These are phyloP conservation scores for Hyaloraphidium curvatum DNA, from an alignment of 192 early-diverging fungal species.

Conservation along the genomic window DNA sequence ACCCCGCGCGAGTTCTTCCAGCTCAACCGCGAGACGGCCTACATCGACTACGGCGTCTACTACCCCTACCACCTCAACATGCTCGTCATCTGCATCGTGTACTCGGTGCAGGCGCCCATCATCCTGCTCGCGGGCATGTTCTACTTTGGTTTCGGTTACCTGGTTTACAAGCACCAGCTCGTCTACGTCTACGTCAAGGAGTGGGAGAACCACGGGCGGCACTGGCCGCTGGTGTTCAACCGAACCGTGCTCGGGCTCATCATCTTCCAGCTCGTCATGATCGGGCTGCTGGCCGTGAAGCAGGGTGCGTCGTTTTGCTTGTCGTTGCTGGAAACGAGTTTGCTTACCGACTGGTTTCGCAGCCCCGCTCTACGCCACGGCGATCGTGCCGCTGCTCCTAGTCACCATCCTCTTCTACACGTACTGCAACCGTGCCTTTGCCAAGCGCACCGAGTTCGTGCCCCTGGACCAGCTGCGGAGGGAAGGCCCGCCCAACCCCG, in stretches of 20 bases:
- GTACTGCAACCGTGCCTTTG: constrained; percentile 18
- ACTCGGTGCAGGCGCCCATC: constrained; percentile 20
- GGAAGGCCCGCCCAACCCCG: neutral
- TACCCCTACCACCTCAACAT: constrained; percentile 28
- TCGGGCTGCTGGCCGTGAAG: constrained; percentile 17
- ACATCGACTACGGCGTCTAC: constrained; percentile 22
- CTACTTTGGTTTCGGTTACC: constrained; percentile 22
- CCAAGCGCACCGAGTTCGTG: constrained; percentile 9
- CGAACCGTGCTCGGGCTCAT: constrained; percentile 19
- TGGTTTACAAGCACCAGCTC: constrained; percentile 27
- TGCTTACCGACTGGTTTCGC: neutral
- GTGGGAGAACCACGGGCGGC: constrained; percentile 24
- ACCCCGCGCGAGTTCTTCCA: constrained; percentile 27
- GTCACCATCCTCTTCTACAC: constrained; percentile 16
- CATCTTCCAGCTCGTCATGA: constrained; percentile 19
- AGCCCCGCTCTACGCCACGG: constrained; percentile 8
- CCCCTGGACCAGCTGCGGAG: constrained; percentile 12
- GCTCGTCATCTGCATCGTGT: constrained; percentile 18
- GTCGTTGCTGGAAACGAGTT: neutral
- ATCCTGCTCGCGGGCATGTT: constrained; percentile 22
- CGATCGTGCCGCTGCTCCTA: constrained; percentile 11
- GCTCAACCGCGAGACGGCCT: constrained; percentile 15
- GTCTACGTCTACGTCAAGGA: constrained; percentile 34
- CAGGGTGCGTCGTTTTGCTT: neutral
- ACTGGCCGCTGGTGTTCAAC: constrained; percentile 24